Evolutionary conservation across 1,139 yeast species (phyloP).

Genomic region (Blastobotrys illinoisensis): DNA sequence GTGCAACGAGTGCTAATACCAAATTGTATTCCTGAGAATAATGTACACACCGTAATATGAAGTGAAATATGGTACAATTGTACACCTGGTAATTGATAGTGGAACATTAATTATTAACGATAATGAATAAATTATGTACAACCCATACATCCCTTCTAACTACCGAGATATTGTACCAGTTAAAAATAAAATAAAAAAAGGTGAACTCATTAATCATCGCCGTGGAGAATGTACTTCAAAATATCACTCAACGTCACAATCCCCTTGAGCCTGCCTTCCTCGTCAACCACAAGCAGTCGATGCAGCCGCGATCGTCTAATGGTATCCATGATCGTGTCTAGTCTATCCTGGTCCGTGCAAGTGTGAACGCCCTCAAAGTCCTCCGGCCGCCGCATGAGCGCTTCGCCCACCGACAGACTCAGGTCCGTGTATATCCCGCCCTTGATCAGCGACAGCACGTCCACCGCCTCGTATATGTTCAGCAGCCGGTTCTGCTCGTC

Average conservation of each 20-base stretch:
- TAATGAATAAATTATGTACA: background rate
- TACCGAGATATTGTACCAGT: background rate
- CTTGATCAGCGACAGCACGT: slow-evolving; percentile 84
- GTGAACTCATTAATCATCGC: slow-evolving; percentile 32
- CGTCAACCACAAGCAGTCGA: slow-evolving; percentile 88
- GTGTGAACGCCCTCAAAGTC: slow-evolving; percentile 98
- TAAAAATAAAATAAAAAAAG: background rate
- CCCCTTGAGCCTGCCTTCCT: slow-evolving; percentile 67
- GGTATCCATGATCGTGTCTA: slow-evolving; percentile 90
- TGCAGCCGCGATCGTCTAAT: slow-evolving; percentile 88
- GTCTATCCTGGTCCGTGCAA: slow-evolving; percentile 80
- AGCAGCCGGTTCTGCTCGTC: slow-evolving; percentile 69
- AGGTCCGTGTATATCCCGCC: slow-evolving; percentile 93
- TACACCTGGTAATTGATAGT: no score
- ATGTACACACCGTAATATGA: no score
- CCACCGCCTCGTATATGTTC: slow-evolving; percentile 95
- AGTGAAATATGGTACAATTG: no score
- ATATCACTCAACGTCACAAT: slow-evolving; percentile 91
- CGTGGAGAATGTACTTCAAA: slow-evolving; percentile 71
- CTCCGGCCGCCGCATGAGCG: slow-evolving; percentile 87
- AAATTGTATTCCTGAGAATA: no score
- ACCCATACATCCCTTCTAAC: background rate
- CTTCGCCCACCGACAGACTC: slow-evolving; percentile 92
- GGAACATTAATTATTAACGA: no score
- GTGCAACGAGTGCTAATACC: no score